phyloP scores from a whole-genome alignment of 2,329 filamentous ascomycete genomes.

The Fusarium armeniacum region DNA sequence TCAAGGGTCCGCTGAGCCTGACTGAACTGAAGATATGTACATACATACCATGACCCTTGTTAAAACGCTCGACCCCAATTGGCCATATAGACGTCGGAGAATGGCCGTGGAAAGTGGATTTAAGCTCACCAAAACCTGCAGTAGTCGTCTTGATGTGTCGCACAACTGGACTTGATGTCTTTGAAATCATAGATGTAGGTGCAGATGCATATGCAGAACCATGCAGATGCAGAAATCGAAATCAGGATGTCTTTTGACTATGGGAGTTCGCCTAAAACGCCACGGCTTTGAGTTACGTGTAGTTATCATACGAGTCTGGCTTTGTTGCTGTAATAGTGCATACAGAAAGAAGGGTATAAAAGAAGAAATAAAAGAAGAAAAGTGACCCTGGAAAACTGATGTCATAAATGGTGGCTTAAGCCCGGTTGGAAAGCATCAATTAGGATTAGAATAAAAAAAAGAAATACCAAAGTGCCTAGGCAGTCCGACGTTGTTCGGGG shows the following conservation, averaged over 20 bases:
- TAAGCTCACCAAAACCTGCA: constrained; percentile 35
- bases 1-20: background rate
- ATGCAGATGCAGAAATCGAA: constrained; percentile 1
- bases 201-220: background rate
- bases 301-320: background rate
- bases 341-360: too few relatives aligned
- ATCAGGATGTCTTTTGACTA: background rate
- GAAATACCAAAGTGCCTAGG: background rate
- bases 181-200: constrained; percentile 1
- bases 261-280: constrained; percentile 11
- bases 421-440: constrained; percentile 2
- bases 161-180: background rate
- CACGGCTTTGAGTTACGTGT: background rate
- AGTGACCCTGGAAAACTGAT: constrained; percentile 3
- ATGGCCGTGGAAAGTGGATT: constrained; percentile 25
- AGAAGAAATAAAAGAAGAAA: background rate
- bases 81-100: background rate
- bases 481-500: constrained; percentile 31
- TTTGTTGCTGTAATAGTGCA: background rate
- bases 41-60: background rate
- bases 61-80: background rate
- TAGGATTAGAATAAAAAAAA: background rate
- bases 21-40: background rate
- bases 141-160: constrained; percentile 9
- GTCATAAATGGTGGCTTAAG: constrained; percentile 20